These are phyloP conservation scores for Acer campestre DNA, from an alignment of 345 rosid genomes.

Conservation along the genomic window DNA sequence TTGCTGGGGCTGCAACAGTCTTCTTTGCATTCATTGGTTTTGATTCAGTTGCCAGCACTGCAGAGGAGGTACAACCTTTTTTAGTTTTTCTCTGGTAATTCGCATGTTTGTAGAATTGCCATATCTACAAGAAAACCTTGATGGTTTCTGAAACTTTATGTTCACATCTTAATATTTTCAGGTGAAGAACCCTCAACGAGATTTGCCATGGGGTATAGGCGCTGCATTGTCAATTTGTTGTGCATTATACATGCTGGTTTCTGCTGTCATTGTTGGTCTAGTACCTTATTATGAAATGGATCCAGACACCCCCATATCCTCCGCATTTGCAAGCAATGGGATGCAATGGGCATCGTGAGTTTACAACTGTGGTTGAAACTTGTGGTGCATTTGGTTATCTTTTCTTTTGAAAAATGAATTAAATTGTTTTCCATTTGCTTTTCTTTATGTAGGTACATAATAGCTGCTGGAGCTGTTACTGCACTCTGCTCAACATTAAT, in stretches of 20 bases:
- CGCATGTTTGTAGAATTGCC: conserved; percentile 16
- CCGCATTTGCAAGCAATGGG: conserved; percentile 86
- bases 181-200: conserved; percentile 98
- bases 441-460: conserved; percentile 57
- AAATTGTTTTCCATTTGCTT: neutral
- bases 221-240: conserved; percentile 84
- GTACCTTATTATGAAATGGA: conserved; percentile 94
- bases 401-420: neutral
- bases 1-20: conserved; percentile 97
- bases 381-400: neutral
- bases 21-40: conserved; percentile 96
- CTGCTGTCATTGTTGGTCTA: conserved; percentile 87
- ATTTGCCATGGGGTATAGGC: conserved; percentile 94
- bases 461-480: conserved; percentile 88
- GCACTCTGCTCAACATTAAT: conserved; percentile 93
- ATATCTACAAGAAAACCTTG: conserved; percentile 6
- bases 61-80: conserved; percentile 78
- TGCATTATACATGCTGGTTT: conserved; percentile 88
- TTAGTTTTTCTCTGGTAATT: neutral
- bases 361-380: conserved; percentile 10
- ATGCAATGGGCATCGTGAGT: conserved; percentile 99
- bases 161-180: conserved; percentile 30
- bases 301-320: conserved; percentile 97
- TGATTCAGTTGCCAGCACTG: conserved; percentile 97
- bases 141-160: conserved; percentile 12